Base-by-base conservation (phyloP, 768 basidiomycete genomes). In the Chalciporus sphaerocephalus region DNA sequence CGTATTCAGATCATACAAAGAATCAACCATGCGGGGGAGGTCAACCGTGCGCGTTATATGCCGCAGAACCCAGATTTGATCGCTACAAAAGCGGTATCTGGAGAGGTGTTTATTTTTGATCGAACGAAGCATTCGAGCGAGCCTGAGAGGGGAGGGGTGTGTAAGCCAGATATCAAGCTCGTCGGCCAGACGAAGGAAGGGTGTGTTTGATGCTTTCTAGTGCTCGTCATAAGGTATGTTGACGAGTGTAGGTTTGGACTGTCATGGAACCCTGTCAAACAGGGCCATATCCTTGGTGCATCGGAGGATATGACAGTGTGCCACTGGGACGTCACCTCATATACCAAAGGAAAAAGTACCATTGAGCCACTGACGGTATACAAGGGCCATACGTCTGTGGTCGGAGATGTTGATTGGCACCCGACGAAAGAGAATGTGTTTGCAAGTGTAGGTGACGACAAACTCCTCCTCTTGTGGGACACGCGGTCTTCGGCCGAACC, bases 401-500 rank as follows among this genome's bases (percentile, higher is more conserved):
- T 99, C 42, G 93, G 92, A 24, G 96, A 99, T 61, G 94, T 99
- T 5, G 93, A 96, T 56, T 99, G 96, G 96, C 87, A 95, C 66
- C 73, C 83, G 2, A 80, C 75, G 4, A 74, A 85, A 57, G 90
- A 92, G 48, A 82, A 85, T 57, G 69, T 92, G 39, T 92, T 98
- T 56, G 93, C 86, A 3, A 97, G 94, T 54, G 96, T 95, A 24
- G 92, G 94, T 16, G 96, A 99, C 51, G 96, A 99, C 64, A 88
- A 86, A 63, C 81, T 89, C 76, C 77, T 99, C 42, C 83, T 96
- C 75, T 75, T 98, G 93, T 97, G 59, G 40, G 91, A n/a, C n/a
- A n/a, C n/a, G n/a, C n/a, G n/a, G n/a, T n/a, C n/a, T n/a, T n/a
- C n/a, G n/a, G n/a, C n/a, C n/a, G n/a, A n/a, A n/a, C n/a, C n/a